A percentile compares a stretch with the other conserved stretches of the same genome.
These are phyloP conservation scores for Boletus edulis DNA, from an alignment of 768 basidiomycete species.

Conservation along the genomic window DNA sequence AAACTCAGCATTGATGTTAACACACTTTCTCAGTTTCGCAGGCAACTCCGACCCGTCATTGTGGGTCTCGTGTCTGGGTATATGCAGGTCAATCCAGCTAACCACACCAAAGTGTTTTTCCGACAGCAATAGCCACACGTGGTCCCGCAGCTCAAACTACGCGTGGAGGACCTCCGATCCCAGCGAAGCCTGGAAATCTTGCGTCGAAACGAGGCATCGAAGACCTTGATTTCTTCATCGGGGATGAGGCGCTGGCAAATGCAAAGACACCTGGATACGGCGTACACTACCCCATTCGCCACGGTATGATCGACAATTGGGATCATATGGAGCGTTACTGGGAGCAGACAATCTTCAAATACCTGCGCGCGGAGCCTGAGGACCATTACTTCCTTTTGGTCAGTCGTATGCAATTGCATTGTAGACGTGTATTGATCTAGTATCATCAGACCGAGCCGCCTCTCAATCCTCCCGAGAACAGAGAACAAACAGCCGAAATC, in stretches of 20 bases:
- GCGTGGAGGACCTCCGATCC: conserved; percentile 73
- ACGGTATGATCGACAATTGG: conserved; percentile 98
- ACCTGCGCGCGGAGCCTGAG: conserved; percentile 96
- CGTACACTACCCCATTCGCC: conserved; percentile 94
- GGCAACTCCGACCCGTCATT: conserved; percentile 99
- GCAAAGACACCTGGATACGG: conserved; percentile 93
- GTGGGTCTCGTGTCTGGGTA: conserved; percentile 44
- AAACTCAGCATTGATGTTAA: conserved; percentile 7
- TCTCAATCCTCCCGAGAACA: conserved; percentile 96
- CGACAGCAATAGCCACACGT: conserved; percentile 91
- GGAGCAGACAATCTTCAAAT: conserved; percentile 99
- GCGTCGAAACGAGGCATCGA: conserved; percentile 97
- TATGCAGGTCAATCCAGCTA: conserved; percentile 2
- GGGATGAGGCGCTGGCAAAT: conserved; percentile 95
- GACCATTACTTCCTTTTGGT: conserved; percentile 98
- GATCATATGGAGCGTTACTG: conserved; percentile 99
- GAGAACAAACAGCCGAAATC: conserved; percentile 98
- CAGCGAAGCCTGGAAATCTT: conserved; percentile 84
- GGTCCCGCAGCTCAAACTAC: conserved; percentile 59
- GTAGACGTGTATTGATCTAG: not conserved
- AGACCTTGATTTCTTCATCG: conserved; percentile 99
- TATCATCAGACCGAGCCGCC: conserved; percentile 92
- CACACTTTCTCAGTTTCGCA: conserved; percentile 65
- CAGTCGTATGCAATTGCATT: conserved; percentile 31
- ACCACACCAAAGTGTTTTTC: conserved; percentile 71